Evolutionary conservation across 2,329 filamentous ascomycete species (phyloP), one percentile per base, ranked within the genome.

Genomic region (Cordyceps pruinosa): DNA sequence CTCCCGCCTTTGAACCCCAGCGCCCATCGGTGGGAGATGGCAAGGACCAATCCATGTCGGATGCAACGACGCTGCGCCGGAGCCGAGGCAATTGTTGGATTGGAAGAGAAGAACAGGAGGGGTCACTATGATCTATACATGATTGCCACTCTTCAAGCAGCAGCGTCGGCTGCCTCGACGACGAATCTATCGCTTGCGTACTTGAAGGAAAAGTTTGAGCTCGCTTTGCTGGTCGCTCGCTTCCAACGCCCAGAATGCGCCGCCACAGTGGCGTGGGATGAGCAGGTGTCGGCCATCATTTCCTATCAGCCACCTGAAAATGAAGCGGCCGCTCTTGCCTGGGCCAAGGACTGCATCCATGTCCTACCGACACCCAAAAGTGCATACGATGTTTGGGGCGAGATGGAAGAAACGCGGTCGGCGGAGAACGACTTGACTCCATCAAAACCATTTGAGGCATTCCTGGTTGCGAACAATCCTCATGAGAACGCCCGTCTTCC

Each of bases 181-280:
- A 30, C 25, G 7, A 3, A n/a, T 5, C 42, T 19, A 6, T n/a
- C 42, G 2, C 42, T 46, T 2, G 17, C 42, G 6, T 17, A 46
- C 26, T 17, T 58, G 37, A 58, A 58, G 26, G 48, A 51, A 30
- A 58, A 47, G 41, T 58, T 58, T 45, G 56, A 58, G 21, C n/a
- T 37, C 21, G 39, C 47, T 15, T 25, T 58, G 28, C 21, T 58
- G 21, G 28, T 28, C 21, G 48, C 56, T 23, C 47, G 56, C n/a
- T 45, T 44, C n/a, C 37, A 47, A 13, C 56, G 53, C 28, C 56
- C 56, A 0, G 56, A 58, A 13, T 58, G 56, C 32, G 56, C 47
- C 21, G 50, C 35, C 15, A 45, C 47, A 4, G 47, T 44, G 32
- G 21, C 15, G 5, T 58, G 48, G 56, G 56, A 53, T 34, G 56